Base-by-base conservation (phyloP, 2,329 filamentous ascomycete genomes). In the Aspergillus novoparasiticus region DNA sequence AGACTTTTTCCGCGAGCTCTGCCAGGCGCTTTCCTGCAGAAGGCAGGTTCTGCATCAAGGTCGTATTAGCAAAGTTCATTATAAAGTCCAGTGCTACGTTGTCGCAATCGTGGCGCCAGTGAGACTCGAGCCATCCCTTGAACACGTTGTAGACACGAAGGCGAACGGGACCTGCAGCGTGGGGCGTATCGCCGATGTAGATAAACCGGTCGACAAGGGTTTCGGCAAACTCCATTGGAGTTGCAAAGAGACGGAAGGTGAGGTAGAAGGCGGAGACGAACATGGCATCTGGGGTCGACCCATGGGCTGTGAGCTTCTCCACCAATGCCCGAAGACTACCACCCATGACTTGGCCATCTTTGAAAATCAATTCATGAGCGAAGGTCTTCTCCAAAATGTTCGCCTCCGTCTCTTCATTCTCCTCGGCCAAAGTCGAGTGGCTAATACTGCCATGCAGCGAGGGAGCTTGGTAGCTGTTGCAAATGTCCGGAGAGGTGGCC, bases 251-350 rank as follows among this genome's bases (percentile, higher is more conserved):
- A 58, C 95, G 88, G 81, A 99, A 99, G 0, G 95, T 99, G 32
- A 98, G 88, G 75, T 96, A 98, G 75, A 99, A 98, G 0, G 95
- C 93, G 3, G 93, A 94, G 48, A 97, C 92, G 71, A 98, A 98
- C 73, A 92, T 87, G 21, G 92, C 88, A 74, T 98, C 94, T 0
- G 95, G 95, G 0, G 94, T 96, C 0, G 93, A 91, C 75, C 97
- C 93, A 75, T 96, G 93, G 0, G 92, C 93, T 0, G 95, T 98
- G 48, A 99, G 86, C 66, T 93, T 90, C 81, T 99, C 95, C n/a
- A 99, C 90, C 32, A 99, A 82, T 2, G 95, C 95, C 6, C 91
- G 88, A 14, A 99, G 85, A 3, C 93, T 96, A 16, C 95, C 95
- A 54, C 95, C 95, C 48, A 92, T 92, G n/a, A 99, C 90, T 66